Evolutionary conservation across 2,329 filamentous ascomycete genomes (phyloP).

Genomic region (Leptographium galeiforme): DNA sequence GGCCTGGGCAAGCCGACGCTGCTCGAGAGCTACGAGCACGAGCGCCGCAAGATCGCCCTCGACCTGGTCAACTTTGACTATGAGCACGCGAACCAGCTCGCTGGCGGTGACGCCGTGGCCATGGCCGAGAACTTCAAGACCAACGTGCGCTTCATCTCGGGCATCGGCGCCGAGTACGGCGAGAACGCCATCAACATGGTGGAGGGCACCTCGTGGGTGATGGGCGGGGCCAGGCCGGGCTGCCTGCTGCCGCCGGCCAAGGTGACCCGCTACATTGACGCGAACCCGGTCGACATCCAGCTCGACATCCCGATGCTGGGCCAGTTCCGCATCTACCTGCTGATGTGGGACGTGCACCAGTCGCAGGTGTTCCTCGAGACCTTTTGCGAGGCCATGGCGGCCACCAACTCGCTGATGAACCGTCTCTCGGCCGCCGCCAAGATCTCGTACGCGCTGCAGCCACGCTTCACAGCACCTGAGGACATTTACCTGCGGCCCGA

Average conservation of each 20-base stretch:
- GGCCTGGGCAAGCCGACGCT: constrained; percentile 40
- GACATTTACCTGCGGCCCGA: constrained; percentile 55
- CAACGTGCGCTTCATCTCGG: constrained; percentile 55
- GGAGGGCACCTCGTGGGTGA: constrained; percentile 22
- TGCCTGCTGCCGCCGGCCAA: constrained; percentile 52
- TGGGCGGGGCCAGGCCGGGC: constrained; percentile 32
- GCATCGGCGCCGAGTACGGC: constrained; percentile 46
- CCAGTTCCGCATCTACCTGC: constrained; percentile 64
- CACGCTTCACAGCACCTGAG: constrained; percentile 40
- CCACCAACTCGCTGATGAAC: constrained; percentile 40
- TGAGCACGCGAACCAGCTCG: constrained; percentile 28
- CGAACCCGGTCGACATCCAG: constrained; percentile 65
- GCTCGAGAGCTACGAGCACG: constrained; percentile 47
- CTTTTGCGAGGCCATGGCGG: constrained; percentile 42
- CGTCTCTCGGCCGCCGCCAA: constrained; percentile 45
- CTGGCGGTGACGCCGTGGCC: constrained; percentile 42
- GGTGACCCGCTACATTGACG: constrained; percentile 62
- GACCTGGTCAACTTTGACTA: constrained; percentile 46
- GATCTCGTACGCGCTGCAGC: constrained; percentile 47
- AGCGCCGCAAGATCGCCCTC: constrained; percentile 47
- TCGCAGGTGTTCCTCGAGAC: constrained; percentile 41
- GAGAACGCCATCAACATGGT: constrained; percentile 34
- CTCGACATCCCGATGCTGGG: constrained; percentile 66
- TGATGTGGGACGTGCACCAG: constrained; percentile 48
- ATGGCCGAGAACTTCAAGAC: constrained; percentile 51